phyloP scores from a whole-genome alignment of 805 yeast species.

The Jamesozyma piceae region DNA sequence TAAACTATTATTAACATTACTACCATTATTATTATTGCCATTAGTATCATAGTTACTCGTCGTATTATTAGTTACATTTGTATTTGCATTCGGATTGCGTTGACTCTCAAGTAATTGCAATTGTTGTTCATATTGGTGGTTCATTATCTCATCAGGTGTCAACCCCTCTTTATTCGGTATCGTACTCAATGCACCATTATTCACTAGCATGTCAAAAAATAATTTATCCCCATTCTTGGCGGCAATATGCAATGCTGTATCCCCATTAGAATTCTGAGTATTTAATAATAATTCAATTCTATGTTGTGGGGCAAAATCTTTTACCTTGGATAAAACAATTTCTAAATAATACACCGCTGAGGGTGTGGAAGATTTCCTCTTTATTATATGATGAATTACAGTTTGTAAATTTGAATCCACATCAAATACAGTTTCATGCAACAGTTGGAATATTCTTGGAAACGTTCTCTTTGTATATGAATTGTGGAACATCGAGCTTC shows the following conservation, averaged over 20 bases:
- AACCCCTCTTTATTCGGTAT: conserved; percentile 36
- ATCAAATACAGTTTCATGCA: conserved; percentile 69
- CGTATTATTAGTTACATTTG: background rate
- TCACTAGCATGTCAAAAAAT: conserved; percentile 22
- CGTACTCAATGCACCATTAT: conserved; percentile 32
- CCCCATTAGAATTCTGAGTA: conserved; percentile 69
- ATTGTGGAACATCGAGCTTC: conserved; percentile 80
- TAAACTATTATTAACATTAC: conserved; percentile 30
- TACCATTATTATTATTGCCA: conserved; percentile 37
- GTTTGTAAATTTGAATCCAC: conserved; percentile 68
- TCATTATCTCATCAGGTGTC: conserved; percentile 25
- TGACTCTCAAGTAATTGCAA: conserved; percentile 2
- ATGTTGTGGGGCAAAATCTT: conserved; percentile 54
- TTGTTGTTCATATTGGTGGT: conserved; percentile 30
- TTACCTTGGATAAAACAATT: conserved; percentile 60
- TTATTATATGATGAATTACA: conserved; percentile 74
- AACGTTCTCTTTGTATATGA: conserved; percentile 75
- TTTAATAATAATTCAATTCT: conserved; percentile 47
- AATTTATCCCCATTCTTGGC: conserved; percentile 62
- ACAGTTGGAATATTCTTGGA: conserved; percentile 63
- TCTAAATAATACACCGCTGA: conserved; percentile 80
- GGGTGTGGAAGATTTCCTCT: conserved; percentile 62
- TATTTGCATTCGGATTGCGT: background rate
- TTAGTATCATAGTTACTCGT: background rate
- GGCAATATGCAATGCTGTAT: conserved; percentile 81